Conservation (phyloP, 2,329 filamentous ascomycete species). For the Camillea tinctor region DNA sequence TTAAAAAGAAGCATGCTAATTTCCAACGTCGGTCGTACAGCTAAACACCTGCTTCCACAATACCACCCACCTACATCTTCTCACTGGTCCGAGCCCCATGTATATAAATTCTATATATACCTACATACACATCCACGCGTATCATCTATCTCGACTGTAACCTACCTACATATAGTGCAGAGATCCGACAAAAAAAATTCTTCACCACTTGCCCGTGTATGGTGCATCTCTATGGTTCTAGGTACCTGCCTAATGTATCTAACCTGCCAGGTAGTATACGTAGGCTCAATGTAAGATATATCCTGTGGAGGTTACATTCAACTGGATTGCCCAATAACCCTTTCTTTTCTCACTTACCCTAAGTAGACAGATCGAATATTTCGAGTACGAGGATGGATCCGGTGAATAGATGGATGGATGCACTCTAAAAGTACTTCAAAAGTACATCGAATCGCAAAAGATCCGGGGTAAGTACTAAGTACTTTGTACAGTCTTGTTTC, state of each 20-base stretch:
- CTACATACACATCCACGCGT: neutral
- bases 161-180: neutral
- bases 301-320: too few species aligned
- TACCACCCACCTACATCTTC: neutral
- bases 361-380: neutral
- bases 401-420: too few species aligned
- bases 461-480: too few species aligned
- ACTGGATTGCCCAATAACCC: too few species aligned
- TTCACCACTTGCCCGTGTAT: neutral
- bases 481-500: too few species aligned
- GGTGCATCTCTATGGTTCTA: too few species aligned
- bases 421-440: too few species aligned
- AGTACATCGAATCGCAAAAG: too few species aligned
- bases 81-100: neutral
- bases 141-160: neutral
- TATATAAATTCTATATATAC: neutral
- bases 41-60: neutral
- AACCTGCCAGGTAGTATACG: too few species aligned
- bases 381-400: neutral
- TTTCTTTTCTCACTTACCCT: neutral
- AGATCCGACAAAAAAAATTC: neutral
- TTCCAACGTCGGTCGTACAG: neutral
- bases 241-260: too few species aligned
- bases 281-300: too few species aligned
- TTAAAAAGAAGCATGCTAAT: neutral